These are phyloP conservation scores for Juglanconis sp. DNA, from an alignment of 2,329 filamentous ascomycete species.

Conservation along the genomic window DNA sequence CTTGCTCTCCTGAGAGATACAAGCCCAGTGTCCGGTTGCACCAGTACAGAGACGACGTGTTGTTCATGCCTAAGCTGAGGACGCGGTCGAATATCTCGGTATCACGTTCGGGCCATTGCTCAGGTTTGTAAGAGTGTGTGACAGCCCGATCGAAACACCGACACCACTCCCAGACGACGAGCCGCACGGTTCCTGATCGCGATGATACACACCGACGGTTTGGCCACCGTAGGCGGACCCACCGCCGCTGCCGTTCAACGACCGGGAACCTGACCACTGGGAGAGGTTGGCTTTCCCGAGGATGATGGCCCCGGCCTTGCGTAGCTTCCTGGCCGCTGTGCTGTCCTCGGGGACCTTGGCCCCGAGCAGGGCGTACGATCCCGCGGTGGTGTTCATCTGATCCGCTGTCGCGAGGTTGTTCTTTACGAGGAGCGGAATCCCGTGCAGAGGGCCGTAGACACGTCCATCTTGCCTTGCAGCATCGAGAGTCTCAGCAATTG, in stretches of 20 bases:
- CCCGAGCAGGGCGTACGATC: slow-evolving; percentile 64
- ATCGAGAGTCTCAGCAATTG: slow-evolving; percentile 60
- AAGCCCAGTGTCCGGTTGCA: slow-evolving; percentile 50
- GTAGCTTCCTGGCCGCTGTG: slow-evolving; percentile 57
- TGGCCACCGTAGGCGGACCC: slow-evolving; percentile 62
- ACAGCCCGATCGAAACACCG: slow-evolving; percentile 57
- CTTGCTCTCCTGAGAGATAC: slow-evolving; percentile 52
- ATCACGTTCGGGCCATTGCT: slow-evolving; percentile 57
- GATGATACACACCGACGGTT: slow-evolving; percentile 63
- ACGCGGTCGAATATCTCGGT: slow-evolving; percentile 54
- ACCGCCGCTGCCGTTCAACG: slow-evolving; percentile 64
- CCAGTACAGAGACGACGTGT: slow-evolving; percentile 56
- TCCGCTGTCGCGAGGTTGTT: slow-evolving; percentile 70
- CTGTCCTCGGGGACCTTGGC: slow-evolving; percentile 67
- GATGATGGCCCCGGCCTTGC: slow-evolving; percentile 64
- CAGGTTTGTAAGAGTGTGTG: slow-evolving; percentile 48
- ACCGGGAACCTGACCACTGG: slow-evolving; percentile 74
- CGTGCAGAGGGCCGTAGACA: slow-evolving; percentile 65
- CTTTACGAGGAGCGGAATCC: slow-evolving; percentile 73
- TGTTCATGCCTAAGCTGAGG: slow-evolving; percentile 50
- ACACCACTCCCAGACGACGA: slow-evolving; percentile 65
- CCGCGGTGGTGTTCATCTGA: slow-evolving; percentile 71
- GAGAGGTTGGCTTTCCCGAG: slow-evolving; percentile 68
- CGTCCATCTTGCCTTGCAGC: slow-evolving; percentile 53
- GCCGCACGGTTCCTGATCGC: slow-evolving; percentile 66